Base-by-base conservation (phyloP, 305 asterid species). In the Solanum chacoense region DNA sequence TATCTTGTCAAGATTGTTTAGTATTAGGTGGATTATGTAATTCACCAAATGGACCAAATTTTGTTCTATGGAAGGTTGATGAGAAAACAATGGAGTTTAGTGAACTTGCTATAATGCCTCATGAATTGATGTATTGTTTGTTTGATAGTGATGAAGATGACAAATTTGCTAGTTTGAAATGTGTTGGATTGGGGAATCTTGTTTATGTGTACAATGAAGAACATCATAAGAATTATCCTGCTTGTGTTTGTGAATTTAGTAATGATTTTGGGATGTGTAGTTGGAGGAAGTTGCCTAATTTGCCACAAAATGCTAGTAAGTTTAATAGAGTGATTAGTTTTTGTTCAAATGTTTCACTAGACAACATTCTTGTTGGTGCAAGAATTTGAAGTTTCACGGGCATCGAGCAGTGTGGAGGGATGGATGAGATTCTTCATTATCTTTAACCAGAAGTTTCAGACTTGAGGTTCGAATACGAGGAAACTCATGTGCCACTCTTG, bases 1-100 rank as follows among this genome's bases (percentile, higher is more conserved):
- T 93, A 9, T 22, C 93, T 0, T 88, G 90, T 67, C 85, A 24
- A 28, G 89, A 88, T 35, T 45, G 59, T 13, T 90, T 93, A 5
- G 89, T 93, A 2, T 86, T 93, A 20, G 94, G 89, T 5, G 94
- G 94, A 81, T 34, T 91, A 38, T 89, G 94, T 87, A 86, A 87
- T 38, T 35, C 40, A 5, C 36, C 35, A 24, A 72, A 32, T 38
- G 90, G 67, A 26, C 32, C 88, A 28, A n/a, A 78, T 32, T 93
- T 91, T 74, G 80, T 32, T 11, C 59, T 93, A 4, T 93, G 94
- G 94, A 67, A 80, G 18, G 88, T 92, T 65, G 93, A 93, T 45
- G 94, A 91, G 88, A 73, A 71, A 37, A 86, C 92, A 3, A 89
- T 90, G 76, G 94, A 91, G 87, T 89, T 87, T 31, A 88, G 80